These are phyloP conservation scores for Xylariaceae sp. DNA, from an alignment of 2,329 filamentous ascomycete genomes.

Conservation along the genomic window DNA sequence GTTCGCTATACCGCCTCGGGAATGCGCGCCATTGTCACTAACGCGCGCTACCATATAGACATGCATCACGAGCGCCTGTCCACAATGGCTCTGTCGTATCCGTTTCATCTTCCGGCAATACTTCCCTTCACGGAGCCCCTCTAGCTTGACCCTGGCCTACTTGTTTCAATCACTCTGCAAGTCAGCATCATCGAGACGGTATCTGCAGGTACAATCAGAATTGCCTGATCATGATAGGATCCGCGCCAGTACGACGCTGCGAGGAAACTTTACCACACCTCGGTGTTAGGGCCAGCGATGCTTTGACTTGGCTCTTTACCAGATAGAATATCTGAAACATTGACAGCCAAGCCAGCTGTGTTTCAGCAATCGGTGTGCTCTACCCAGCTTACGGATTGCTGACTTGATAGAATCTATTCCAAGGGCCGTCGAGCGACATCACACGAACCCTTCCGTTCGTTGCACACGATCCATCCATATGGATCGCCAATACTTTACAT, in stretches of 20 bases:
- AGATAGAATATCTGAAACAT: conserved; percentile 33
- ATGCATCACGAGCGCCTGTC: conserved; percentile 1
- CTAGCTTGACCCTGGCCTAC: conserved; percentile 17
- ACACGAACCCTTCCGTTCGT: conserved; percentile 22
- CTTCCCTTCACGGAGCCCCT: conserved; percentile 28
- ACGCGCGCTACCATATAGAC: conserved; percentile 20
- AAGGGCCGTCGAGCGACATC: too few species aligned
- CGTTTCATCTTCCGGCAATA: conserved; percentile 33
- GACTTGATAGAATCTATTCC: too few species aligned
- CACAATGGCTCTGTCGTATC: conserved; percentile 23
- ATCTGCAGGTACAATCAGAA: conserved; percentile 27
- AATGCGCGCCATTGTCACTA: conserved; percentile 5
- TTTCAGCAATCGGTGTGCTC: conserved; percentile 34
- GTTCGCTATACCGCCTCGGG: not conserved
- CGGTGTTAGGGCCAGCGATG: conserved; percentile 27
- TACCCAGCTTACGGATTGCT: conserved; percentile 19
- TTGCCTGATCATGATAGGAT: conserved; percentile 27
- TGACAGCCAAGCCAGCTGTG: conserved; percentile 33
- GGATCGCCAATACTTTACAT: too few species aligned
- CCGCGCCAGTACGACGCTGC: conserved; percentile 30
- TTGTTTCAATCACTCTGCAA: conserved; percentile 32
- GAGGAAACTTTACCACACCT: conserved; percentile 27
- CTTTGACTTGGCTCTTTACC: conserved; percentile 32
- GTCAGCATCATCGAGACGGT: conserved; percentile 22
- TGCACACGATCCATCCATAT: conserved; percentile 15